A percentile compares a stretch with the other conserved stretches of the same genome.
Conservation (phyloP, 1,139 yeast species). For the Candida tetrigidarum region DNA sequence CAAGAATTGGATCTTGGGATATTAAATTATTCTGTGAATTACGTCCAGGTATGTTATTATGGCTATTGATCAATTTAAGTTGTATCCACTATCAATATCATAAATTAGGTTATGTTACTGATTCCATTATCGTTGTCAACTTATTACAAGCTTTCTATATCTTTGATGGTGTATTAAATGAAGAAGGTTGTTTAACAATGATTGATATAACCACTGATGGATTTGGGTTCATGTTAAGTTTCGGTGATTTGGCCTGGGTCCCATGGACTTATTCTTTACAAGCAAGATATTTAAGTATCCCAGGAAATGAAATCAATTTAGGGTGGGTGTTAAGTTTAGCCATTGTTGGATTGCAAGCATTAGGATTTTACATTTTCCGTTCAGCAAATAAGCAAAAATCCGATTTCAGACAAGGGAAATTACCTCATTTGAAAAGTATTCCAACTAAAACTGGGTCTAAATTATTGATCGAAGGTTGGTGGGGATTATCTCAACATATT, state of each 20-base stretch:
- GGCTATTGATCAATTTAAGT: slow-evolving; percentile 80
- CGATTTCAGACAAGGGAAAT: slow-evolving; percentile 77
- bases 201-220: slow-evolving; percentile 97
- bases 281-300: slow-evolving; percentile 73
- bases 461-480: slow-evolving; percentile 91
- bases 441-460: slow-evolving; percentile 78
- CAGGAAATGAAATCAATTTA: slow-evolving; percentile 56
- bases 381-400: slow-evolving; percentile 85
- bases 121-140: slow-evolving; percentile 73
- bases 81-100: slow-evolving; percentile 82
- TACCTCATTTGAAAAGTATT: slow-evolving; percentile 65
- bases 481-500: slow-evolving; percentile 92
- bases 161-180: slow-evolving; percentile 90
- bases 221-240: slow-evolving; percentile 92
- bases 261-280: slow-evolving; percentile 93
- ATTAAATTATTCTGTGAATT: slow-evolving; percentile 91
- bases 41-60: slow-evolving; percentile 90
- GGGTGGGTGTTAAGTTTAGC: slow-evolving; percentile 45
- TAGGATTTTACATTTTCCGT: slow-evolving; percentile 85
- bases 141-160: slow-evolving; percentile 80
- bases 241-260: slow-evolving; percentile 93
- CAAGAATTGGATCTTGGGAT: slow-evolving; percentile 84
- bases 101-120: slow-evolving; percentile 60
- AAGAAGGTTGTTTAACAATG: slow-evolving; percentile 88
- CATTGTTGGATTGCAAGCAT: slow-evolving; percentile 44